These are phyloP conservation scores for Cyathus striatus DNA, from an alignment of 768 basidiomycete genomes.

Conservation along the genomic window DNA sequence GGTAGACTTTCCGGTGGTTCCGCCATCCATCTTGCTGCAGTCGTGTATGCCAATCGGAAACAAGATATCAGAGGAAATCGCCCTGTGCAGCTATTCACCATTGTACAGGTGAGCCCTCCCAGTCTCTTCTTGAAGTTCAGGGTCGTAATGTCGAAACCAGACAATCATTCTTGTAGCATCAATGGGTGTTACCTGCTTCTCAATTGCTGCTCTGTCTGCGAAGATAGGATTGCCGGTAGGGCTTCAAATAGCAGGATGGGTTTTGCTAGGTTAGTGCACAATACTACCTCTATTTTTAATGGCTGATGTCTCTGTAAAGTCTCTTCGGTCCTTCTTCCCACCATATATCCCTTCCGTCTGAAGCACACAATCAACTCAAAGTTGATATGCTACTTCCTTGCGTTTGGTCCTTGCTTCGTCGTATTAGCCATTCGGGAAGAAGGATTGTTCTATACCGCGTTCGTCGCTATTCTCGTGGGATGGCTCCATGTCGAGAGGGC, in stretches of 20 bases:
- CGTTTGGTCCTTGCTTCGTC: slow-evolving; percentile 71
- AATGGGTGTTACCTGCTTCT: slow-evolving; percentile 53
- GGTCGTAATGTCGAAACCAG: too few relatives aligned
- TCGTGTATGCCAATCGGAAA: slow-evolving; percentile 6
- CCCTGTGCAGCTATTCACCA: slow-evolving; percentile 6
- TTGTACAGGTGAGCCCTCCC: slow-evolving; percentile 23
- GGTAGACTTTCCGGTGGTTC: slow-evolving; percentile 43
- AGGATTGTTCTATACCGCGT: slow-evolving; percentile 74
- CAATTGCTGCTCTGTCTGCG: slow-evolving; percentile 54
- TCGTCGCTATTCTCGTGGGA: slow-evolving; percentile 50
- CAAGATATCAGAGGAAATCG: background rate
- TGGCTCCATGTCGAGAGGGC: slow-evolving; percentile 66
- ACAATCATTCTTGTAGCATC: slow-evolving; percentile 34
- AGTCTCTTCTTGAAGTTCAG: too few relatives aligned
- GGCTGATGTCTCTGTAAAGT: too few relatives aligned
- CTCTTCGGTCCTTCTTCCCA: too few relatives aligned
- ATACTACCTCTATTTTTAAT: too few relatives aligned
- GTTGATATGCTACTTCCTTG: slow-evolving; percentile 59
- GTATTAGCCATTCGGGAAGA: slow-evolving; percentile 81
- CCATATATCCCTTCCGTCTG: slow-evolving; percentile 39
- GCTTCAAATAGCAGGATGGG: slow-evolving; percentile 65
- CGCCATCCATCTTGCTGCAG: slow-evolving; percentile 34
- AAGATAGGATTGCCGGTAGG: slow-evolving; percentile 59
- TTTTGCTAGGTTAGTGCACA: slow-evolving; percentile 50
- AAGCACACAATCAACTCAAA: slow-evolving; percentile 40